Evolutionary conservation across 1,284 basidiomycete species (phyloP), one percentile per base, ranked within the genome.

Genomic region (Leccinum pachyderme): DNA sequence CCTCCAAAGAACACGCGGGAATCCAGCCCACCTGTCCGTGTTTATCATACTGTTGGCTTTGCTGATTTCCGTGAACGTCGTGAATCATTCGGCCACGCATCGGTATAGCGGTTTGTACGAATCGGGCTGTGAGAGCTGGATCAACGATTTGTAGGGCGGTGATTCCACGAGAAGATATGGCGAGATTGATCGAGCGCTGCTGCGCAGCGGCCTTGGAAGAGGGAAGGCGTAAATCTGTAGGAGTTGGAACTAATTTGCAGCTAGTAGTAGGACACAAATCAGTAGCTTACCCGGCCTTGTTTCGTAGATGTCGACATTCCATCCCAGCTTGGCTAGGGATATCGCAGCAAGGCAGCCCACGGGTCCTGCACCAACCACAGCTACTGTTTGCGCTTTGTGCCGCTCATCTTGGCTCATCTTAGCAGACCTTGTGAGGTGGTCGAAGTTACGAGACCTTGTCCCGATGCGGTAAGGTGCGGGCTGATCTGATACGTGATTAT

Each of bases 61-160:
- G 81, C 60, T 82, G 77, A 61, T 77, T 79, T 54, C 91, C 90
- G 62, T 82, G 76, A 54, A 73, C 66, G 68, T 86, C 84, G 76
- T 99, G 96, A 61, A 99, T 95, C 93, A 98, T 97, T 52, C 97
- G 81, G 31, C 91, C 94, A 59, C 83, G 85, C 94, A 99, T 97
- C 59, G 95, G 95, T 72, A 98, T 94, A 28, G 88, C 87, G 45
- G 87, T 81, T 60, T 85, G 73, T 60, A 97, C 74, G 63, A 98
- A 90, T 54, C 86, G 78, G 58, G 86, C 80, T 27, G 90, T 86
- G 49, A 90, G 79, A 35, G 79, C 81, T 27, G 88, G 80, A 72
- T 93, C 87, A 62, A 98, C 84, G 50, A 86, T 83, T 63, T 87
- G 79, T 44, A 98, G 78, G 32, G 95, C 95, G 61, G 88, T 83